Base-by-base conservation (phyloP, 768 basidiomycete species). In the Amylocystis lapponica region DNA sequence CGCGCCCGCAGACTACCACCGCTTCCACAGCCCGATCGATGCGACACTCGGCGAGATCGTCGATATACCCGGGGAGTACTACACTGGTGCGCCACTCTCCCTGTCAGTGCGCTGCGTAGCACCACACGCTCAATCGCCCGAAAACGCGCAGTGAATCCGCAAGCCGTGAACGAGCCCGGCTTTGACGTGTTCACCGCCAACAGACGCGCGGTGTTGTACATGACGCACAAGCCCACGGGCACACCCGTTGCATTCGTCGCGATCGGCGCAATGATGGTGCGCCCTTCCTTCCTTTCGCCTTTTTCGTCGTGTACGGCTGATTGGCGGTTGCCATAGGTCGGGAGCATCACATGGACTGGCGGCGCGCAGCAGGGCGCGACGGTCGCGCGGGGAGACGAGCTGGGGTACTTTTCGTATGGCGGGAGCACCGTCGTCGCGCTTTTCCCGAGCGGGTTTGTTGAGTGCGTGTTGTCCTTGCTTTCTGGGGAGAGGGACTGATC, bases 1-100 rank as follows among this genome's bases (percentile, higher is more conserved):
- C 14, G 86, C 89, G 0, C 89, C 86, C 0, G 73, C 79, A 8
- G 87, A 90, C 57, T 89, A 89, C 53, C 87, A 90, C 56, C 78
- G 86, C 12, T 88, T 84, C 71, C 86, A 87, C 49, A 75, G 75
- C 26, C 83, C 84, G 12, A 65, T 83, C 21, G 79, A 81, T 41
- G 79, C 71, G 27, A 70, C 66, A 10, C 59, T 81, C 16, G 63
- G 69, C 9, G 68, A 72, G 27, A 54, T 67, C 6, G 61, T 46
- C 3, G 62, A 79, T 50, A 66, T 80, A 4, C 66, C 71, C 0
- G 79, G 80, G 2, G 67, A 80, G 46, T 81, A 79, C 51, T 83
- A 78, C 50, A 82, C 81, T 1, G 79, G 75, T 78, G 29, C 40
- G 65, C 43, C 1, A 3, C 20, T 17, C 19, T 8, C 39, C 6